These are phyloP conservation scores for Talaromyces pinophilus DNA, from an alignment of 2,329 filamentous ascomycete species.

Conservation along the genomic window DNA sequence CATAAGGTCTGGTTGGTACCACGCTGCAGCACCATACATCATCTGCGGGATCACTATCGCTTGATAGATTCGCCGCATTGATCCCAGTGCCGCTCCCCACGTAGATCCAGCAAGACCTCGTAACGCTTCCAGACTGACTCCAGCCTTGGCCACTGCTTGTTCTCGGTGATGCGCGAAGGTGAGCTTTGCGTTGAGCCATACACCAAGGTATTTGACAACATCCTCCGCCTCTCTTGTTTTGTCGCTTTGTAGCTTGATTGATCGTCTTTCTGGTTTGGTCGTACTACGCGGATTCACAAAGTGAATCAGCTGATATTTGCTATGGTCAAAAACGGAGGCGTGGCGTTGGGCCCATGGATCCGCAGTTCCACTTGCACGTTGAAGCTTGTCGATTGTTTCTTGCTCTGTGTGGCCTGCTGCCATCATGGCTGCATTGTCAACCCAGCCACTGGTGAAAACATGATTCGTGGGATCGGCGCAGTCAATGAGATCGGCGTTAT, in stretches of 20 bases:
- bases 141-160: neutral
- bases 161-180: neutral
- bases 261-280: neutral
- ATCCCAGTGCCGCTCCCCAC: neutral
- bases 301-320: neutral
- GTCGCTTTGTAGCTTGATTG: neutral
- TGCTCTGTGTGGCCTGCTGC: neutral
- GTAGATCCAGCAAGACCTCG: slow-evolving; percentile 1
- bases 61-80: neutral
- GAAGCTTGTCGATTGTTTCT: neutral
- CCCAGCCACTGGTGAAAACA: neutral
- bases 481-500: neutral
- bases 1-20: neutral
- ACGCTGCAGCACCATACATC: neutral
- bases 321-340: neutral
- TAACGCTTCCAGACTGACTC: neutral
- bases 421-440: neutral
- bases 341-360: neutral
- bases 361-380: neutral
- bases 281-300: neutral
- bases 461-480: neutral
- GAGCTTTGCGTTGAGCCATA: neutral
- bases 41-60: neutral
- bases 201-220: neutral
- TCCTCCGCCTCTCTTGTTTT: too few species aligned